phyloP scores from a whole-genome alignment of 768 basidiomycete species.

The Lentinula sp. region DNA sequence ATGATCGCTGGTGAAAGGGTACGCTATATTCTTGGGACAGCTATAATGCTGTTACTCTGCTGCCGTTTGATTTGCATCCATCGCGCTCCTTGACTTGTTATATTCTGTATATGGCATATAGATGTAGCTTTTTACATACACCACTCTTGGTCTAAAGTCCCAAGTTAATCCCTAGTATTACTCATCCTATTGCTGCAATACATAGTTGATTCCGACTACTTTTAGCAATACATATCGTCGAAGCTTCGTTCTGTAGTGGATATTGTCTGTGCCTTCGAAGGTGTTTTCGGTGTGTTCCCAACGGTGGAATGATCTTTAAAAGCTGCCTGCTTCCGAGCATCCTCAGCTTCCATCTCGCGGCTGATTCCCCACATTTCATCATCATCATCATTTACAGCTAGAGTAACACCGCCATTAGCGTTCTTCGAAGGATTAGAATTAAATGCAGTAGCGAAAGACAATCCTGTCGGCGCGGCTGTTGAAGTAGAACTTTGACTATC shows the following conservation, averaged over 20 bases:
- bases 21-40: background rate
- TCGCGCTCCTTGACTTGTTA: background rate
- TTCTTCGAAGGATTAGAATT: conserved; percentile 1
- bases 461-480: background rate
- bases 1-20: conserved; percentile 5
- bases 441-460: background rate
- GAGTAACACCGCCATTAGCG: background rate
- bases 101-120: background rate
- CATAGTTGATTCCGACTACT: background rate
- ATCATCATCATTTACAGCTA: conserved; percentile 32
- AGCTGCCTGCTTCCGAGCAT: conserved; percentile 3
- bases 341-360: conserved; percentile 42
- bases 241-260: background rate
- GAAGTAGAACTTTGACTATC: conserved; percentile 3
- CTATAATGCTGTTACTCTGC: background rate
- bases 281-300: background rate
- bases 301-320: background rate
- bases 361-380: conserved; percentile 74
- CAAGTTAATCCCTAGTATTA: background rate
- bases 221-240: background rate
- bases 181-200: background rate
- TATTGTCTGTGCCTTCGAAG: background rate
- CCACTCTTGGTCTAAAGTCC: background rate
- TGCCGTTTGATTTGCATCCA: background rate
- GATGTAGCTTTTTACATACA: background rate